These are phyloP conservation scores for Teunomyces funiuensis DNA, from an alignment of 805 yeast genomes.

Conservation along the genomic window DNA sequence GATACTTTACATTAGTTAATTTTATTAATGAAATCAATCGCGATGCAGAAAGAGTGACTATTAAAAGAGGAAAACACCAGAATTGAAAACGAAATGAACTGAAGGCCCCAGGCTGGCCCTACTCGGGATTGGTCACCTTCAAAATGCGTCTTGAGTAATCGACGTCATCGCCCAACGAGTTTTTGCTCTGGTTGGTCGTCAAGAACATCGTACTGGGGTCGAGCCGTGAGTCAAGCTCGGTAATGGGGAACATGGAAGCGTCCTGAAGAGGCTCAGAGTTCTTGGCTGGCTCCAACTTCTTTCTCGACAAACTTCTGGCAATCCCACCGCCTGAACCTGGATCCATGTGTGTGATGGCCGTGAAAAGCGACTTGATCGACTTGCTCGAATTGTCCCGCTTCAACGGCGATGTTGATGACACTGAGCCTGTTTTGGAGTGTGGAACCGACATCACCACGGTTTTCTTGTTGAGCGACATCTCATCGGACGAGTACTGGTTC, in stretches of 20 bases:
- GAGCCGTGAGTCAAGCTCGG: slow-evolving; percentile 50
- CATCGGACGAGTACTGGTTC: slow-evolving; percentile 37
- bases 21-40: no score
- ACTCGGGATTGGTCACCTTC: slow-evolving; percentile 48
- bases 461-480: slow-evolving; percentile 21
- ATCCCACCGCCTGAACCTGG: slow-evolving; percentile 10
- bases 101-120: no score
- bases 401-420: slow-evolving; percentile 14
- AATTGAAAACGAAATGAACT: neutral
- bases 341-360: slow-evolving; percentile 11
- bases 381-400: slow-evolving; percentile 37
- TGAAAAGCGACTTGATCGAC: slow-evolving; percentile 30
- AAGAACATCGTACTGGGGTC: slow-evolving; percentile 55
- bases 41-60: slow-evolving; percentile 2
- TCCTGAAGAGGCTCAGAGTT: slow-evolving; percentile 7
- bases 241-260: slow-evolving; percentile 20
- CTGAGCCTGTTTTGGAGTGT: slow-evolving; percentile 9
- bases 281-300: slow-evolving; percentile 7
- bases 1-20: no score
- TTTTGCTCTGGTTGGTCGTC: slow-evolving; percentile 43
- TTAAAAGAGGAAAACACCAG: neutral
- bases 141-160: slow-evolving; percentile 59
- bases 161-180: slow-evolving; percentile 52
- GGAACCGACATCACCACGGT: slow-evolving; percentile 5
- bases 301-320: slow-evolving; percentile 10